These are phyloP conservation scores for Zea mays DNA, from an alignment of 176 grass and related monocot genomes.

Conservation along the genomic window DNA sequence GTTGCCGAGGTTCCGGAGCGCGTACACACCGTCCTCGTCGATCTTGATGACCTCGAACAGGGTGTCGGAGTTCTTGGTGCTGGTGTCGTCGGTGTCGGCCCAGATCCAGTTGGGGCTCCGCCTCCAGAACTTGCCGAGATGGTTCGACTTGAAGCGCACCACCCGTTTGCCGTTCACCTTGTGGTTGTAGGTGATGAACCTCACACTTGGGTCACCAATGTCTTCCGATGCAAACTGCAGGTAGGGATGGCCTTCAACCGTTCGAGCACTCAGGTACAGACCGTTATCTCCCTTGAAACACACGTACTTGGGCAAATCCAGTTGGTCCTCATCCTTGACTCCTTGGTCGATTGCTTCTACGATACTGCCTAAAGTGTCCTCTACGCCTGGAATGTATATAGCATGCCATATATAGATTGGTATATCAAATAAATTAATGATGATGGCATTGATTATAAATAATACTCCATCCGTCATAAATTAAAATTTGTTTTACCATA, in stretches of 20 bases:
- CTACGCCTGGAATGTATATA: too few species aligned
- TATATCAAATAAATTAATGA: too few species aligned
- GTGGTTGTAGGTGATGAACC: background rate
- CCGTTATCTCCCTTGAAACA: background rate
- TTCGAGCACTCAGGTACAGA: background rate
- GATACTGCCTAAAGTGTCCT: too few species aligned
- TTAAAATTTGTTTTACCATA: too few species aligned
- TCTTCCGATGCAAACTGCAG: background rate
- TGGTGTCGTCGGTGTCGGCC: background rate
- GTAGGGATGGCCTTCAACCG: background rate
- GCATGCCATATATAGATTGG: too few species aligned
- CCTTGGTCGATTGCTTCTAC: too few species aligned
- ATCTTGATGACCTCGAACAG: background rate
- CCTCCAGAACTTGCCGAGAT: slow-evolving; percentile 4
- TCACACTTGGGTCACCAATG: background rate
- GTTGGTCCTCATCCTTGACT: background rate
- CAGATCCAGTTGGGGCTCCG: background rate
- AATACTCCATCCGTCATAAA: too few species aligned
- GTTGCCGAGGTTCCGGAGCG: slow-evolving; percentile 2
- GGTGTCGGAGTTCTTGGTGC: background rate
- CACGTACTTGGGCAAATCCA: background rate
- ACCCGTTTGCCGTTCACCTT: background rate
- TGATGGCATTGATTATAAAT: too few species aligned
- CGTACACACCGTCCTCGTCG: background rate
- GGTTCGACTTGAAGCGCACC: background rate